Percentiles rank a stretch among this genome's conserved stretches.
Conservation (phyloP, 164 flowering plant genomes). For the Dillenia suffruticosa region DNA sequence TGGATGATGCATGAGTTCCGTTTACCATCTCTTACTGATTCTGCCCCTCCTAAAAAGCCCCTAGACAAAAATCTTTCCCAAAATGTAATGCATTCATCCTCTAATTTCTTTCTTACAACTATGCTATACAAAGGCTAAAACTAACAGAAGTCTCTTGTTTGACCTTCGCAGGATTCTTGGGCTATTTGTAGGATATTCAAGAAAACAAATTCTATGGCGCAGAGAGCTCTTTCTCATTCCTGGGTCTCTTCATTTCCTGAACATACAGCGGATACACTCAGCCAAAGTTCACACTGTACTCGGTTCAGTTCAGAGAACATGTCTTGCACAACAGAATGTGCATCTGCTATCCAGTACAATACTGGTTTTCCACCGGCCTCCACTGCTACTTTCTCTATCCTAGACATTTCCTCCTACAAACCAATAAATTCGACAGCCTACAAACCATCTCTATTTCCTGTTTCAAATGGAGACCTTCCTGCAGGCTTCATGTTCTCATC, state of each 20-base stretch:
- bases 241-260: constrained; percentile 44
- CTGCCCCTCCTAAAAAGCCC: constrained; percentile 32
- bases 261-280: constrained; percentile 24
- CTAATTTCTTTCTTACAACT: neutral
- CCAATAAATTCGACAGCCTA: constrained; percentile 19
- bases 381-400: constrained; percentile 24
- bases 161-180: constrained; percentile 47
- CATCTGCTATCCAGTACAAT: constrained; percentile 32
- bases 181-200: constrained; percentile 70
- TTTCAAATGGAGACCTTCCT: constrained; percentile 33
- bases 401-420: constrained; percentile 35
- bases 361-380: constrained; percentile 31
- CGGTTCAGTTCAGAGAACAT: constrained; percentile 46
- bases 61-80: constrained; percentile 35
- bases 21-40: constrained; percentile 36
- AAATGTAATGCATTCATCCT: constrained; percentile 26
- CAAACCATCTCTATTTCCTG: constrained; percentile 26
- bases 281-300: constrained; percentile 20
- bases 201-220: constrained; percentile 45
- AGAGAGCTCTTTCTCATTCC: constrained; percentile 43
- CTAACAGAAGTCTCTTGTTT: neutral
- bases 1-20: constrained; percentile 84
- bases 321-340: constrained; percentile 44
- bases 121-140: neutral
- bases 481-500: constrained; percentile 36